phyloP scores from a whole-genome alignment of 2,329 filamentous ascomycete genomes.

The Penicillium psychrosexuale region DNA sequence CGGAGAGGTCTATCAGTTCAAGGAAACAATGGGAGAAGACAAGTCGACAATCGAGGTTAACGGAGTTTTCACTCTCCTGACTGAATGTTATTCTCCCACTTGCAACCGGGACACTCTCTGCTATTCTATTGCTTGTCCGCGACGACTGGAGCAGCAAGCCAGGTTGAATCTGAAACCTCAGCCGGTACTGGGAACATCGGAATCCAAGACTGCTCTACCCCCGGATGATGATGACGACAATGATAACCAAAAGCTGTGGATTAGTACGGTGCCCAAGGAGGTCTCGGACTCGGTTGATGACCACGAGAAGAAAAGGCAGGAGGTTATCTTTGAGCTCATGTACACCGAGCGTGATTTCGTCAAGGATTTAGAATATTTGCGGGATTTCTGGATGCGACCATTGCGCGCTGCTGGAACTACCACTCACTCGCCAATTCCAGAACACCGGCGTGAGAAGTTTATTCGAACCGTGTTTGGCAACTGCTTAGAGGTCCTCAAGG shows the following conservation, averaged over 20 bases:
- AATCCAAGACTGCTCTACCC: slow-evolving; percentile 67
- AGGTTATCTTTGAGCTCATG: slow-evolving; percentile 97
- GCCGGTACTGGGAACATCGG: slow-evolving; percentile 73
- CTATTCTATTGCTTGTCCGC: slow-evolving; percentile 95
- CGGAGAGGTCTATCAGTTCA: slow-evolving; percentile 94
- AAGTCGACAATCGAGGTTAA: slow-evolving; percentile 72
- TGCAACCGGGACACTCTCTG: slow-evolving; percentile 93
- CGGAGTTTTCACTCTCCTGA: slow-evolving; percentile 92
- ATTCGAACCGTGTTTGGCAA: slow-evolving; percentile 95
- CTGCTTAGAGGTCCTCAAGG: slow-evolving; percentile 87
- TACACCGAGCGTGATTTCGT: slow-evolving; percentile 99
- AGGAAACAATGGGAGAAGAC: slow-evolving; percentile 80
- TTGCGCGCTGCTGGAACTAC: slow-evolving; percentile 67
- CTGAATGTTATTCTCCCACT: slow-evolving; percentile 96
- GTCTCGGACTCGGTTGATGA: slow-evolving; percentile 86
- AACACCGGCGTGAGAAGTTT: slow-evolving; percentile 81
- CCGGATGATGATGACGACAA: slow-evolving; percentile 72
- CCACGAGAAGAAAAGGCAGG: slow-evolving; percentile 92
- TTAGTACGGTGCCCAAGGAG: slow-evolving; percentile 95
- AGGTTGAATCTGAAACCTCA: slow-evolving; percentile 90
- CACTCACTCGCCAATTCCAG: slow-evolving; percentile 76
- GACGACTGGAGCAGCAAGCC: slow-evolving; percentile 90
- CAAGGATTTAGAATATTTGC: slow-evolving; percentile 94
- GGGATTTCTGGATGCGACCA: slow-evolving; percentile 98
- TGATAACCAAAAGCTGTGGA: slow-evolving; percentile 98